Base-by-base conservation (phyloP, 2,329 filamentous ascomycete genomes). In the Aspergillus pseudonomiae region DNA sequence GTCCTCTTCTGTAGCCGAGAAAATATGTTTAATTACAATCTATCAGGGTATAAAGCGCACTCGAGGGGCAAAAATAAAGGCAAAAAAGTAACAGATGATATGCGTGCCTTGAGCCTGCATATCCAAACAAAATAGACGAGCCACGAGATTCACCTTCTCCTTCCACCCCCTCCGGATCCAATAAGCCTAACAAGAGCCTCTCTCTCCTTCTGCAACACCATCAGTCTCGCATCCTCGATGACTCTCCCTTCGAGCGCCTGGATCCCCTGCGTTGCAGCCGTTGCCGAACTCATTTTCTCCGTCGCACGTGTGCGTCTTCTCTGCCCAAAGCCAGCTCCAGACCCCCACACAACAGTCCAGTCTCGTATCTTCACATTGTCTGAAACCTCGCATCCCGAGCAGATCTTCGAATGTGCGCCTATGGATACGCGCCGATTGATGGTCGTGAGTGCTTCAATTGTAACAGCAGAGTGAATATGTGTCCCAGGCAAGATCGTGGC, bases 331-430 rank as follows among this genome's bases (percentile, higher is more conserved):
- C 73, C 68, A 28, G 71, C 80, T 30, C 89, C 89, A 62, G 86
- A 85, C 0, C 89, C 89, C 76, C 87, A 93, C 26, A 93, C 80
- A 6, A 93, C 90, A 0, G 88, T 89, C 74, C 86, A 88, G 64
- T 92, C 89, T 0, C 86, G 85, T 0, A 94, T 73, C 12, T 81
- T 78, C 36, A 87, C 85, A 0, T 85, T 84, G 11, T 87, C 84
- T 0, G 79, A 76, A 48, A 93, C 80, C 30, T 83, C 81, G 28
- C 86, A 89, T 63, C 86, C 82, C 0, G 90, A 85, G 9, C 90
- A 89, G 58, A 94, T 83, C 26, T 90, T 92, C 71, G 90, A 90
- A 73, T 92, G 86, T 83, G 77, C 68, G n/a, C 78, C 74, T 4
- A 80, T 69, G 2, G 68, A 72, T 12, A 75, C 77, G 14, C 72